These are phyloP conservation scores for Kazachstania viticola DNA, from an alignment of 805 yeast genomes.

Conservation along the genomic window DNA sequence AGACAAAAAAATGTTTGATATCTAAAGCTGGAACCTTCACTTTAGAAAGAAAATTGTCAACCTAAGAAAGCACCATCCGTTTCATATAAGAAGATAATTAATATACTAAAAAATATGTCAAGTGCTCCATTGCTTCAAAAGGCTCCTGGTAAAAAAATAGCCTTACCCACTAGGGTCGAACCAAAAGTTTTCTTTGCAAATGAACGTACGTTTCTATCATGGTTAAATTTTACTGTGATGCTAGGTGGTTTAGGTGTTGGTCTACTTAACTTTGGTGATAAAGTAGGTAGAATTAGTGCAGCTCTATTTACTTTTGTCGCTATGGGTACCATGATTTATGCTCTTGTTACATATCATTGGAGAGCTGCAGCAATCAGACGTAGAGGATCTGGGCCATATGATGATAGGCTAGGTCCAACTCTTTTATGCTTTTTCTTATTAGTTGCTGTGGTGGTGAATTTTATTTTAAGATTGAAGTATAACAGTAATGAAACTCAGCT, in stretches of 20 bases:
- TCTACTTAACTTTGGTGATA: slow-evolving; percentile 89
- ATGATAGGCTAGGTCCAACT: slow-evolving; percentile 97
- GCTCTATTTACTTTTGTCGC: slow-evolving; percentile 91
- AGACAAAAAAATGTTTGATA: no score
- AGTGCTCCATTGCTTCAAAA: slow-evolving; percentile 58
- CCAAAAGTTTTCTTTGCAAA: slow-evolving; percentile 98
- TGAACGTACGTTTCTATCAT: slow-evolving; percentile 94
- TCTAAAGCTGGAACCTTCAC: no score
- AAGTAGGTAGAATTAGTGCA: slow-evolving; percentile 84
- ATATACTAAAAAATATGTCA: slow-evolving; percentile 52
- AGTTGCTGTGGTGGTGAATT: slow-evolving; percentile 88
- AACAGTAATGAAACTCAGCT: no score
- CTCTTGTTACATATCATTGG: slow-evolving; percentile 95
- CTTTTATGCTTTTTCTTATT: slow-evolving; percentile 88
- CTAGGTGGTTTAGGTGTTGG: slow-evolving; percentile 96
- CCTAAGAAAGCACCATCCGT: not conserved
- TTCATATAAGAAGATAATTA: no score
- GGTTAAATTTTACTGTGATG: slow-evolving; percentile 98
- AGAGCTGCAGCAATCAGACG: slow-evolving; percentile 97
- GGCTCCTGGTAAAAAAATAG: slow-evolving; percentile 82
- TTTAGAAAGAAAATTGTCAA: no score
- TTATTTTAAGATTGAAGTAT: slow-evolving; percentile 52
- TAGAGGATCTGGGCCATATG: slow-evolving; percentile 98
- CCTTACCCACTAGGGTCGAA: slow-evolving; percentile 95
- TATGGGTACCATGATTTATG: slow-evolving; percentile 96